Percentiles rank a stretch among this genome's conserved stretches.
These are phyloP conservation scores for Filobasidium wieringae DNA, from an alignment of 768 basidiomycete species.

Conservation along the genomic window DNA sequence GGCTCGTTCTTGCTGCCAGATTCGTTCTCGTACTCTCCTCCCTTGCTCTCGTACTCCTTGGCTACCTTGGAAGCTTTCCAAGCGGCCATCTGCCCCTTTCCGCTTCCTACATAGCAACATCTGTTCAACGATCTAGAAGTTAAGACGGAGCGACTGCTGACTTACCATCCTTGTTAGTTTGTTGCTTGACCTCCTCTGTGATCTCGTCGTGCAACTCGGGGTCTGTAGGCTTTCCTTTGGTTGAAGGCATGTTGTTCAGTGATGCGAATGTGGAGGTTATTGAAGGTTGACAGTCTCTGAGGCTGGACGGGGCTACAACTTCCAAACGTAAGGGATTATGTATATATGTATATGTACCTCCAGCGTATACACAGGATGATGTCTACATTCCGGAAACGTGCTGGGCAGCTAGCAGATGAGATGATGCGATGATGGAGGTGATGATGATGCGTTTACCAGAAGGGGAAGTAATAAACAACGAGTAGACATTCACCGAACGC, in stretches of 20 bases:
- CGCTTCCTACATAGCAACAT: conserved; percentile 16
- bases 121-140: background rate
- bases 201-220: conserved; percentile 32
- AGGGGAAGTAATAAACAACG: no score
- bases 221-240: conserved; percentile 37
- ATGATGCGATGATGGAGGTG: no score
- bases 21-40: conserved; percentile 31
- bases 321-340: no score
- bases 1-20: conserved; percentile 37
- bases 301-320: no score
- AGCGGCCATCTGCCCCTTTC: conserved; percentile 34
- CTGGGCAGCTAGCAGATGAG: no score
- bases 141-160: background rate
- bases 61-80: conserved; percentile 35
- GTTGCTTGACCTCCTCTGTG: conserved; percentile 34
- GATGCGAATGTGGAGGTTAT: no score
- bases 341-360: no score
- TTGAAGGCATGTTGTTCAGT: conserved; percentile 26
- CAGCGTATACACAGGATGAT: no score
- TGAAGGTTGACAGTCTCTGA: no score
- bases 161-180: conserved; percentile 33
- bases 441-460: no score
- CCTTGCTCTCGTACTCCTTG: conserved; percentile 34
- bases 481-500: no score
- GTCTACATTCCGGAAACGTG: no score